These are phyloP conservation scores for Phytopythium cucurbitacearum DNA, from an alignment of 352 stramenopile species.

Conservation along the genomic window DNA sequence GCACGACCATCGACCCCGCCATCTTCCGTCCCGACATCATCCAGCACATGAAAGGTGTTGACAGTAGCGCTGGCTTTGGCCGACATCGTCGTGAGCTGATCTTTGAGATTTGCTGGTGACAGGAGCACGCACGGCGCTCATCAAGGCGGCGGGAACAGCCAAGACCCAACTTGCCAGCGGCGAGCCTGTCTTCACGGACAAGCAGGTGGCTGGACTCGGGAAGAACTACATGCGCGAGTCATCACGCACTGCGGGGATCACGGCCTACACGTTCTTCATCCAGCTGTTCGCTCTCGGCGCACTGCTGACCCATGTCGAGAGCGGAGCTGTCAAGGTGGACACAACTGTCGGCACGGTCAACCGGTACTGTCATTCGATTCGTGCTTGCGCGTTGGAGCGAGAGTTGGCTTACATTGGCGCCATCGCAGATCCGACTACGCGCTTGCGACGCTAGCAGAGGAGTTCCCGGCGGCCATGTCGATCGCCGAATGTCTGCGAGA, in stretches of 20 bases:
- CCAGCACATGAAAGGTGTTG: slow-evolving; percentile 67
- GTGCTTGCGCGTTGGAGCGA: neutral
- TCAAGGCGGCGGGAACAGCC: slow-evolving; percentile 30
- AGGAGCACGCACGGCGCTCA: slow-evolving; percentile 41
- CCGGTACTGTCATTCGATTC: slow-evolving; percentile 16
- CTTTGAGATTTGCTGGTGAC: slow-evolving; percentile 2
- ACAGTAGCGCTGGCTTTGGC: neutral
- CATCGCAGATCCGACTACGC: slow-evolving; percentile 15
- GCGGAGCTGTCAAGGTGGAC: slow-evolving; percentile 22
- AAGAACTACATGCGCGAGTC: slow-evolving; percentile 86
- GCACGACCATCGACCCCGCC: slow-evolving; percentile 46
- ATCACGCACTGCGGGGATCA: slow-evolving; percentile 46
- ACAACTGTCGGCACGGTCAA: slow-evolving; percentile 20
- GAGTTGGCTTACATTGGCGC: too few relatives aligned
- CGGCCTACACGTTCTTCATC: slow-evolving; percentile 84
- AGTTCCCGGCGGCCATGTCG: slow-evolving; percentile 28
- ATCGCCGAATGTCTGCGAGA: slow-evolving; percentile 57
- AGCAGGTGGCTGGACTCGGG: slow-evolving; percentile 58
- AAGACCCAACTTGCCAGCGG: slow-evolving; percentile 28
- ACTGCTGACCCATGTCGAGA: slow-evolving; percentile 34
- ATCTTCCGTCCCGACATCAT: slow-evolving; percentile 79
- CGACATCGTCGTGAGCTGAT: neutral
- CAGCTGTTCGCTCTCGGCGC: slow-evolving; percentile 67
- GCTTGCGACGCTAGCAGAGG: slow-evolving; percentile 33
- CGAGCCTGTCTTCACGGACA: slow-evolving; percentile 74